phyloP scores from a whole-genome alignment of 2,329 filamentous ascomycete species.

The Bertia moriformis region DNA sequence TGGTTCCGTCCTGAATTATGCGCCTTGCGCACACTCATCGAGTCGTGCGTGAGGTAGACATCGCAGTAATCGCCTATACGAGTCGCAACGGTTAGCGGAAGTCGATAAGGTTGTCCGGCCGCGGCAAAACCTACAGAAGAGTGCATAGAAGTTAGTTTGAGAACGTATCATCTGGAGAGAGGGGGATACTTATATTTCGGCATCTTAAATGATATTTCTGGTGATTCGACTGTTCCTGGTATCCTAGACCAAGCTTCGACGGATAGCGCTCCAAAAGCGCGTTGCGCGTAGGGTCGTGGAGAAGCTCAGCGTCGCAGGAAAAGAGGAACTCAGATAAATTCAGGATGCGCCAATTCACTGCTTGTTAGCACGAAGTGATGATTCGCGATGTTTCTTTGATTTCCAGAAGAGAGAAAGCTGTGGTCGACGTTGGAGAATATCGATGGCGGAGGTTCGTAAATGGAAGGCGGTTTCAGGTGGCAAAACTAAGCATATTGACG shows the following conservation, averaged over 20 bases:
- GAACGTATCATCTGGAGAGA: background rate
- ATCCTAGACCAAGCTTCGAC: background rate
- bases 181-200: conserved; percentile 1
- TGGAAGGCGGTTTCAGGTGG: no score
- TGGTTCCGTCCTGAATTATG: conserved; percentile 96
- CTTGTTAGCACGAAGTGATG: no score
- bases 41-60: conserved; percentile 99
- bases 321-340: no score
- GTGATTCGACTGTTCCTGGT: background rate
- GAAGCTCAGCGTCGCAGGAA: no score
- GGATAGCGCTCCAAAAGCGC: conserved; percentile 1
- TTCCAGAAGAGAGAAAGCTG: no score
- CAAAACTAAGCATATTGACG: no score
- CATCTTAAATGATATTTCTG: background rate
- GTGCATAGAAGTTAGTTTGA: background rate
- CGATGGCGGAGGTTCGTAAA: no score
- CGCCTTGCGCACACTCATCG: conserved; percentile 97
- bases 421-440: no score
- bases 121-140: conserved; percentile 1
- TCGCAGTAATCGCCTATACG: conserved; percentile 82
- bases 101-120: background rate
- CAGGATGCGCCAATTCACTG: no score
- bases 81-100: background rate
- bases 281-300: background rate
- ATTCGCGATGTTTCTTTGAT: no score